These are phyloP conservation scores for Polysphondylium violaceum DNA, from an alignment of 78 protist species.

Conservation along the genomic window DNA sequence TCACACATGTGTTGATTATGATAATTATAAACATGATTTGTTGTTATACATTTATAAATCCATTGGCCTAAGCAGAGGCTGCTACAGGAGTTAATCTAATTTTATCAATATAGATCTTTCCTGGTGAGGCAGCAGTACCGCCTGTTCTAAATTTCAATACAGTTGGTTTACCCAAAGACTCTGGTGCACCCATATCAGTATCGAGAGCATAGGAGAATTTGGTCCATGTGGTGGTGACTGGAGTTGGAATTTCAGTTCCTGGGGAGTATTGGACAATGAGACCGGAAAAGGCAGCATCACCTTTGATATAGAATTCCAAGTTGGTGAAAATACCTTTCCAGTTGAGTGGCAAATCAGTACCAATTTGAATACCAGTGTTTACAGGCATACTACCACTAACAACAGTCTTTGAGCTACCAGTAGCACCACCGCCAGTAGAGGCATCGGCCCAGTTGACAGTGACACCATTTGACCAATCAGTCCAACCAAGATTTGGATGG, in stretches of 20 bases:
- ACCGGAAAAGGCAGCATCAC: neutral
- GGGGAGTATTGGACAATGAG: slow-evolving; percentile 12
- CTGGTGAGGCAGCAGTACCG: slow-evolving; percentile 12
- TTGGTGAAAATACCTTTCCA: slow-evolving; percentile 31
- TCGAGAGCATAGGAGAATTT: slow-evolving; percentile 20
- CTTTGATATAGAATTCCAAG: slow-evolving; percentile 44
- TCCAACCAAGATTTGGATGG: slow-evolving; percentile 64
- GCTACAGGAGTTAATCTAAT: slow-evolving; percentile 28
- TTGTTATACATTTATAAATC: no score
- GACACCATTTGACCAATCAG: slow-evolving; percentile 61
- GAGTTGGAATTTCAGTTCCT: neutral
- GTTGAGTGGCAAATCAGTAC: slow-evolving; percentile 35
- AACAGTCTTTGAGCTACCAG: neutral
- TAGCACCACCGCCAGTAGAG: slow-evolving; percentile 37
- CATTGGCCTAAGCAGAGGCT: neutral
- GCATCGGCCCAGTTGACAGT: slow-evolving; percentile 50
- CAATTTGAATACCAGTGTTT: slow-evolving; percentile 51
- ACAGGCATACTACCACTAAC: neutral
- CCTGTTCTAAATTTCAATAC: slow-evolving; percentile 45
- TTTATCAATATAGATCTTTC: slow-evolving; percentile 35
- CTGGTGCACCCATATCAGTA: slow-evolving; percentile 43
- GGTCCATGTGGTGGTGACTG: slow-evolving; percentile 31
- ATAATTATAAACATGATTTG: neutral
- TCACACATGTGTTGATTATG: neutral
- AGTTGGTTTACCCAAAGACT: slow-evolving; percentile 54